Evolutionary conservation across 768 basidiomycete genomes (phyloP).

Genomic region (Hericium erinaceus): DNA sequence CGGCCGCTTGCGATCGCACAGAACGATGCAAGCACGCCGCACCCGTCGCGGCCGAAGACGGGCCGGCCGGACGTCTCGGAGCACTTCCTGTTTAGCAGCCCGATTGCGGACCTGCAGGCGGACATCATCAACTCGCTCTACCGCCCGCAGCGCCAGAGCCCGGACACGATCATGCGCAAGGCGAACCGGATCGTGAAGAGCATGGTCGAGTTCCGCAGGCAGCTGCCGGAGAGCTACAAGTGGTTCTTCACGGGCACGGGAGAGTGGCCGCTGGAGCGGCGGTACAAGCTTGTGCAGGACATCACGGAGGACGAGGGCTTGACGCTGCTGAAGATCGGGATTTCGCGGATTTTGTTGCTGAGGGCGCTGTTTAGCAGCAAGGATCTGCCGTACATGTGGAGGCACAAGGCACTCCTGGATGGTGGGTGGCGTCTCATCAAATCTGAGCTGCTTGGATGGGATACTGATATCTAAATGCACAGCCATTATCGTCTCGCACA

Average conservation of each 20-base stretch:
- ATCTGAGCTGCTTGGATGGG: not conserved
- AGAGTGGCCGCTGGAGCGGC: slow-evolving; percentile 63
- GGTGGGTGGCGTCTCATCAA: slow-evolving; percentile 36
- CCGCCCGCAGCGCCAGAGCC: slow-evolving; percentile 59
- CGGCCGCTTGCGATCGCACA: slow-evolving; percentile 78
- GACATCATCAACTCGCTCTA: slow-evolving; percentile 86
- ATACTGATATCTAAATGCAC: not conserved
- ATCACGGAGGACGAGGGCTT: slow-evolving; percentile 77
- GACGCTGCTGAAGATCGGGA: slow-evolving; percentile 76
- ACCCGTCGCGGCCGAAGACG: slow-evolving; percentile 43
- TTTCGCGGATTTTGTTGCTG: slow-evolving; percentile 67
- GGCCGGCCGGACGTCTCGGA: slow-evolving; percentile 52
- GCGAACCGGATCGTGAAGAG: slow-evolving; percentile 74
- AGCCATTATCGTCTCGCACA: slow-evolving; percentile 84
- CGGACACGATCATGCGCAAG: slow-evolving; percentile 64
- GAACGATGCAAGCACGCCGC: slow-evolving; percentile 75
- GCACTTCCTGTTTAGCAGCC: slow-evolving; percentile 69
- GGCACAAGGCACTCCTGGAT: slow-evolving; percentile 68
- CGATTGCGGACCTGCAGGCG: slow-evolving; percentile 77
- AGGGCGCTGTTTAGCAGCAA: slow-evolving; percentile 74
- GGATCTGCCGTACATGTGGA: slow-evolving; percentile 53
- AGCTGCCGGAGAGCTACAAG: slow-evolving; percentile 64
- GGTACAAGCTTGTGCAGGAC: slow-evolving; percentile 54
- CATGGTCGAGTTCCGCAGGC: slow-evolving; percentile 59
- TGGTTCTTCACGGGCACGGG: slow-evolving; percentile 70